phyloP scores from a whole-genome alignment of 768 basidiomycete genomes.

The Austroboletus eburneus region DNA sequence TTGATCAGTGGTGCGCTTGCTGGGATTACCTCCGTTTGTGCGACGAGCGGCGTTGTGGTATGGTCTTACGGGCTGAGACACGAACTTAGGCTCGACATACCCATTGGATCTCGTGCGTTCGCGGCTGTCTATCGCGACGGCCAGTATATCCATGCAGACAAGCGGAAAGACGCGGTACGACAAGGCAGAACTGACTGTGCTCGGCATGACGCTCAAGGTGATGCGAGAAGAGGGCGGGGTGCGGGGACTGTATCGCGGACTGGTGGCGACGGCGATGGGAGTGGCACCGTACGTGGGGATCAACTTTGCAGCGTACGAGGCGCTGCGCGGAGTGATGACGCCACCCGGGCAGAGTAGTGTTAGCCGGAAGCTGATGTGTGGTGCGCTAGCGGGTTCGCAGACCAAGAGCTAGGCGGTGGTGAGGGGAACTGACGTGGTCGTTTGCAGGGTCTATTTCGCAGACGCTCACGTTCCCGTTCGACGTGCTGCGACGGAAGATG shows the following conservation, averaged over 20 bases:
- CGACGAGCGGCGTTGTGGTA: slow-evolving; percentile 34
- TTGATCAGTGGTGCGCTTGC: slow-evolving; percentile 85
- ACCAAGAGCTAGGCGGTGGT: too few relatives aligned
- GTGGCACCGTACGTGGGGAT: slow-evolving; percentile 89
- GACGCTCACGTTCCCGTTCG: slow-evolving; percentile 93
- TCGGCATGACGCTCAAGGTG: slow-evolving; percentile 89
- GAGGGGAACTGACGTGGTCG: too few relatives aligned
- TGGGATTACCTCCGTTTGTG: slow-evolving; percentile 92
- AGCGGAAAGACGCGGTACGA: slow-evolving; percentile 36
- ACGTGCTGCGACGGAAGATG: slow-evolving; percentile 93
- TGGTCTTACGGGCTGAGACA: slow-evolving; percentile 8
- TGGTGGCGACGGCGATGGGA: slow-evolving; percentile 80
- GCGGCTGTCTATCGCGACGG: slow-evolving; percentile 88
- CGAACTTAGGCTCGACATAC: slow-evolving; percentile 68
- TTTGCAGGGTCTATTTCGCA: slow-evolving; percentile 80
- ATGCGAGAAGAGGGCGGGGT: slow-evolving; percentile 91
- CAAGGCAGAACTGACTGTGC: slow-evolving; percentile 60
- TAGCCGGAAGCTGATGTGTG: slow-evolving; percentile 72
- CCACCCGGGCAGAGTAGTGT: slow-evolving; percentile 75
- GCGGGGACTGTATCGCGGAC: slow-evolving; percentile 79
- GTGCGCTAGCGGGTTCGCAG: slow-evolving; percentile 73
- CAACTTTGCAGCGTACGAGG: slow-evolving; percentile 94
- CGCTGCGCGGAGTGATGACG: slow-evolving; percentile 67
- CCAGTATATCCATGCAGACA: slow-evolving; percentile 55
- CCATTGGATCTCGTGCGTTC: slow-evolving; percentile 93